These are phyloP conservation scores for Boletus pseudo-olivaceus DNA, from an alignment of 768 basidiomycete genomes.

Conservation along the genomic window DNA sequence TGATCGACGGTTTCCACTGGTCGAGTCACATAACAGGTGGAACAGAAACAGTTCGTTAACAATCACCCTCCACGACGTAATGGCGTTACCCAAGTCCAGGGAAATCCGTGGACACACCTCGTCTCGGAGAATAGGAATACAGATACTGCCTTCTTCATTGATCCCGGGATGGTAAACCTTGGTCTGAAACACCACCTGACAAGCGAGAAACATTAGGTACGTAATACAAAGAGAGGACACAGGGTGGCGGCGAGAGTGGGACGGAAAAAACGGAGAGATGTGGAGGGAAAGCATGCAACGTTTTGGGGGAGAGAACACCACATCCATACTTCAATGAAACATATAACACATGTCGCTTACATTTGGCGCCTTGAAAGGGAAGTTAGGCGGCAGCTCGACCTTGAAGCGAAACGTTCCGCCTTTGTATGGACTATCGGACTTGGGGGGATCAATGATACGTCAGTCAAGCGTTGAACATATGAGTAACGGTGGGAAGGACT, in stretches of 20 bases:
- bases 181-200: conserved; percentile 76
- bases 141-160: conserved; percentile 84
- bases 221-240: conserved; percentile 12
- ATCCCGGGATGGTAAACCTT: conserved; percentile 91
- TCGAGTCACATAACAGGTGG: conserved; percentile 1
- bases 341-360: conserved; percentile 37
- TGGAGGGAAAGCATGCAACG: conserved; percentile 9
- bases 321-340: neutral
- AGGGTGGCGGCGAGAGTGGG: neutral
- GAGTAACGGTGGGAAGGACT: conserved; percentile 24
- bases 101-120: conserved; percentile 48
- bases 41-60: conserved; percentile 1
- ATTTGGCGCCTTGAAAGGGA: conserved; percentile 83
- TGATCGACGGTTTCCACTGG: conserved; percentile 85
- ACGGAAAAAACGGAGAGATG: neutral
- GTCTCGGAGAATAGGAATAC: conserved; percentile 79
- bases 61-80: neutral
- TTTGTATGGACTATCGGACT: conserved; percentile 83
- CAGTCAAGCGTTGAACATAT: neutral
- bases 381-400: conserved; percentile 70
- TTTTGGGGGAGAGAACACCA: conserved; percentile 16
- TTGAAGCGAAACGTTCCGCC: conserved; percentile 76
- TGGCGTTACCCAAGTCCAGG: neutral
- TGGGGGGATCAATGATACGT: conserved; percentile 3
- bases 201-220: conserved; percentile 12